Evolutionary conservation across 371 early-diverging fungal genomes (phyloP), one percentile per base, ranked within the genome.

Genomic region (Chytridium lagenaria): DNA sequence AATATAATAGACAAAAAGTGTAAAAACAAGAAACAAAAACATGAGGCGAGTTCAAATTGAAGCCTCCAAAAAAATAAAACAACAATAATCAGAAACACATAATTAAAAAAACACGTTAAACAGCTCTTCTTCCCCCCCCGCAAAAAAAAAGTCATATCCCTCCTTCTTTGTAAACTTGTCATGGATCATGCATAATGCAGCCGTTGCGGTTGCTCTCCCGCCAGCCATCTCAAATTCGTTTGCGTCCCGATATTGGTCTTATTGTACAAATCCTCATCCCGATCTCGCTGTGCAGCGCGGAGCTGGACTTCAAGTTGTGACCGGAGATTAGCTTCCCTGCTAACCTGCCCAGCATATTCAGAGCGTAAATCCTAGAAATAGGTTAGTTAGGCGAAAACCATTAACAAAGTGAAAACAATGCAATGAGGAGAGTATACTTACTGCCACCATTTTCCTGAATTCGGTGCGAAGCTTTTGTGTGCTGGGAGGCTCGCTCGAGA

Each of bases 401-500:
- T 16, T 39, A 50, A 63, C 15, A 23, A 3, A 30, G 3, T 12
- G 26, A 52, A 2, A 33, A 12, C 74, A n/a, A n/a, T n/a, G n/a
- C n/a, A n/a, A n/a, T n/a, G n/a, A n/a, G n/a, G n/a, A n/a, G n/a
- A n/a, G n/a, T n/a, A n/a, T n/a, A n/a, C n/a, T 74, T 37, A 74
- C 78, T 2, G 78, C 67, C 22, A 81, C 73, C 63, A 78, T 37
- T 63, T 76, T 76, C 30, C 78, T 66, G 68, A 81, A 81, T 22
- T 81, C 81, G 16, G 71, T 70, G 1, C 81, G 71, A 51, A 81
- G 72, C 39, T 59, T 74, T 50, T 71, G 78, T 26, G 67, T 69
- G 28, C 68, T 68, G 1, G 78, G 76, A 1, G 75, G 71, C 26
- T 70, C 78, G 22, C 33, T 40, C 10, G n/a, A 49, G 3, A 69